phyloP scores from a whole-genome alignment of 495 filamentous ascomycete genomes.

The Daldinia loculata region DNA sequence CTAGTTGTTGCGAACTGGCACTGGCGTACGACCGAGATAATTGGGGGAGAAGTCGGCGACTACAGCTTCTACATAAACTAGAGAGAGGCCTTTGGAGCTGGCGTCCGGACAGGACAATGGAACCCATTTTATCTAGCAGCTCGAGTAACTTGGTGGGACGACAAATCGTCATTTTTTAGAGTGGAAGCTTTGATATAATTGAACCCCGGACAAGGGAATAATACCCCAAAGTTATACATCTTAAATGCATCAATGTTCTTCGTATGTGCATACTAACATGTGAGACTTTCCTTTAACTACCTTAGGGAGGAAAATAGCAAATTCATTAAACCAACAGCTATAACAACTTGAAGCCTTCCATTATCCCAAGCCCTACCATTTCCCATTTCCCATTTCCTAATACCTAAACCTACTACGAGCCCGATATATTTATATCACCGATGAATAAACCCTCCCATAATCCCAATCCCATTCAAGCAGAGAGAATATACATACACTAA shows the following conservation, averaged over 20 bases:
- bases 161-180: conserved; percentile 25
- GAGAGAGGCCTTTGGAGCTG: conserved; percentile 27
- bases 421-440: not conserved
- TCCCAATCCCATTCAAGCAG: not conserved
- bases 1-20: conserved; percentile 48
- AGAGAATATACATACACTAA: not conserved
- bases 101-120: conserved; percentile 26
- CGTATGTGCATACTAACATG: not conserved
- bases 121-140: conserved; percentile 34
- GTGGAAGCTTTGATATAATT: conserved; percentile 9
- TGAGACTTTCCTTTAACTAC: not conserved
- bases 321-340: not conserved
- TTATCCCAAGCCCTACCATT: not conserved
- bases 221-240: not conserved
- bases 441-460: not conserved
- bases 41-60: conserved; percentile 46
- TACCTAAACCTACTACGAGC: not conserved
- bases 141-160: conserved; percentile 5
- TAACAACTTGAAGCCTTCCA: not conserved
- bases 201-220: not conserved
- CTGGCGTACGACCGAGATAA: conserved; percentile 51
- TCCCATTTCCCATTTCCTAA: not conserved
- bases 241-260: not conserved
- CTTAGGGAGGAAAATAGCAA: no score
- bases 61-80: conserved; percentile 58